Conservation (phyloP, 1,139 yeast species). For the Candida buenavistaensis region DNA sequence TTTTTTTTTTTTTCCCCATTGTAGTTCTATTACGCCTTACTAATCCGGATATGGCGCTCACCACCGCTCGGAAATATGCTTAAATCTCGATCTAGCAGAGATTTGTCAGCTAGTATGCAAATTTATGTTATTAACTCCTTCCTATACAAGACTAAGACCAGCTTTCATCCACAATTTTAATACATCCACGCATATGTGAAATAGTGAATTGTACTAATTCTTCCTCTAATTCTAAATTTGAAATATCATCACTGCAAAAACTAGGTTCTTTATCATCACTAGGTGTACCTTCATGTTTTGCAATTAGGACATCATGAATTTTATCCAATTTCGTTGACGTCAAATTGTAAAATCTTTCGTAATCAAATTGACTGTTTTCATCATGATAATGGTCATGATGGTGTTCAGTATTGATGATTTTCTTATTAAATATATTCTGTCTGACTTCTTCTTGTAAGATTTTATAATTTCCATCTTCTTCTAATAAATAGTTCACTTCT, state of each 20-base stretch:
- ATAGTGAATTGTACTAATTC: constrained; percentile 32
- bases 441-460: constrained; percentile 27
- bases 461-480: constrained; percentile 36
- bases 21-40: not conserved
- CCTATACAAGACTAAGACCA: no score
- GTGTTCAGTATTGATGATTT: constrained; percentile 4
- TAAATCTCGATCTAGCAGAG: not conserved
- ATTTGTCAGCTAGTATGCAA: not conserved
- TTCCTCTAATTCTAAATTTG: constrained; percentile 15
- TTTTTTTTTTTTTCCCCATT: not conserved
- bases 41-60: not conserved
- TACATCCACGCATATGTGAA: constrained; percentile 31
- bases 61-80: not conserved
- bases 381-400: constrained; percentile 1
- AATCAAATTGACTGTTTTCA: constrained; percentile 17
- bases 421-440: constrained; percentile 1
- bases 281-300: constrained; percentile 15
- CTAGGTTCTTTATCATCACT: constrained; percentile 11
- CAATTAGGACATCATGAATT: constrained; percentile 21
- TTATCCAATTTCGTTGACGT: constrained; percentile 24
- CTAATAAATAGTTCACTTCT: constrained; percentile 34
- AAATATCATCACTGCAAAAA: constrained; percentile 13
- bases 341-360: constrained; percentile 27
- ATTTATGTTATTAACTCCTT: no score
- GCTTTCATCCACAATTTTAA: no score